Evolutionary conservation across 2,329 filamentous ascomycete genomes (phyloP).

Genomic region (Aspergillus intermedius): DNA sequence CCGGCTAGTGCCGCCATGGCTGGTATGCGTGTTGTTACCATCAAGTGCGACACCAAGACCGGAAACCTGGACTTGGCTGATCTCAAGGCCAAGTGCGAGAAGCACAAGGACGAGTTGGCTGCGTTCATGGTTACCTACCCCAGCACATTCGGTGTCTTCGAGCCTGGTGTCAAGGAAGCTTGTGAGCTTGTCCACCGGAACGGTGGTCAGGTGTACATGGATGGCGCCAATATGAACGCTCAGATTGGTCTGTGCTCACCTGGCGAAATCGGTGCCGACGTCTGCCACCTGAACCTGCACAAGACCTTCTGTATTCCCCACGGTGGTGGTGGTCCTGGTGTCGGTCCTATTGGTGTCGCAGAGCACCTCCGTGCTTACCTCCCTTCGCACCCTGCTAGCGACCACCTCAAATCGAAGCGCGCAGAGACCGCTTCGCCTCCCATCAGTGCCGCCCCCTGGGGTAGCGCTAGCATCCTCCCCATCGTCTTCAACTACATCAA

Average conservation of each 20-base stretch:
- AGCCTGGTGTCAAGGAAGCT: conserved; percentile 78
- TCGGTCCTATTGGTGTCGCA: conserved; percentile 90
- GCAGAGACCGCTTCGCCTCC: conserved; percentile 50
- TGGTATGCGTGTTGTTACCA: conserved; percentile 84
- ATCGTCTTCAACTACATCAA: conserved; percentile 95
- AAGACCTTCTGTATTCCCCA: conserved; percentile 99
- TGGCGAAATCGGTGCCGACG: conserved; percentile 90
- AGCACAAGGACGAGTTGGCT: conserved; percentile 75
- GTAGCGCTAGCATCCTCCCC: conserved; percentile 83
- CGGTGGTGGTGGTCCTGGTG: conserved; percentile 86
- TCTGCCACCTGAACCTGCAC: conserved; percentile 95
- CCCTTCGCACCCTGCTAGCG: conserved; percentile 61
- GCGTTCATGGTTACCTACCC: conserved; percentile 98
- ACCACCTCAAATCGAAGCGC: conserved; percentile 38
- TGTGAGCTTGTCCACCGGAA: conserved; percentile 79
- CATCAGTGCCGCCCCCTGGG: conserved; percentile 76
- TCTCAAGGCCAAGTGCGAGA: conserved; percentile 79
- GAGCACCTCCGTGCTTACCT: conserved; percentile 70
- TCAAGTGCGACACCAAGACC: conserved; percentile 82
- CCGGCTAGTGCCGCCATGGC: conserved; percentile 93
- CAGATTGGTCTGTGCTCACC: conserved; percentile 94
- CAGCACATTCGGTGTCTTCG: conserved; percentile 90
- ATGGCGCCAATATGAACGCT: conserved; percentile 97
- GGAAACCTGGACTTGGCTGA: conserved; percentile 86
- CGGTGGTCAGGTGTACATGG: conserved; percentile 96